Conservation (phyloP, 192 early-diverging fungal genomes). For the Backusella mclennaniae region DNA sequence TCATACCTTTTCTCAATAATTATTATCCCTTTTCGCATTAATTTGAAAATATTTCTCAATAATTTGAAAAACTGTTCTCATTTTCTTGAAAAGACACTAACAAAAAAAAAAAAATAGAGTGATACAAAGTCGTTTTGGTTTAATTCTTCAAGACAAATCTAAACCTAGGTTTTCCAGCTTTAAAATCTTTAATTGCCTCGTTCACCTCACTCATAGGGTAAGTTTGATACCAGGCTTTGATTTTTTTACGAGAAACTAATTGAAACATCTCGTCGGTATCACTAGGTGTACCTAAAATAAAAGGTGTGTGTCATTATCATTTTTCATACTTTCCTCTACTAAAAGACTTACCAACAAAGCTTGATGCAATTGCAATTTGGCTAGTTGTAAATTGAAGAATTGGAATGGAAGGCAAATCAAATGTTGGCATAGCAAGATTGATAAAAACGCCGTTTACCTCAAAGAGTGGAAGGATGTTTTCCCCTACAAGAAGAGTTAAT, state of each 20-base stretch:
- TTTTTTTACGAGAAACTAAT: constrained; percentile 52
- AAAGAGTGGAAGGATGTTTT: neutral
- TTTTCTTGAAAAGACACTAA: too few relatives aligned
- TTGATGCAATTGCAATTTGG: neutral
- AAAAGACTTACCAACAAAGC: neutral
- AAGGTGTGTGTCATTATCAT: neutral
- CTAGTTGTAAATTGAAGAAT: too few relatives aligned
- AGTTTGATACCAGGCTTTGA: constrained; percentile 52
- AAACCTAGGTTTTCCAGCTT: constrained; percentile 42
- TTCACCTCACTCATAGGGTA: constrained; percentile 62
- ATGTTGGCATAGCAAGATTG: neutral
- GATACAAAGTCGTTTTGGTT: neutral
- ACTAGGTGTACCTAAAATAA: constrained; percentile 49
- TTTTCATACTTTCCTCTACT: too few relatives aligned
- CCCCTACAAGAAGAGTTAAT: neutral
- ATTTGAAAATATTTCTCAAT: too few relatives aligned
- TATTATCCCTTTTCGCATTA: too few relatives aligned
- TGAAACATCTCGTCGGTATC: constrained; percentile 58
- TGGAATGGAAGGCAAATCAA: too few relatives aligned
- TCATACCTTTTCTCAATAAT: too few relatives aligned
- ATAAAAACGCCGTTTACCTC: neutral
- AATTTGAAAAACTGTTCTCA: too few relatives aligned
- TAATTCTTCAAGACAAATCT: constrained; percentile 70
- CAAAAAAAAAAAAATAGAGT: too few relatives aligned
- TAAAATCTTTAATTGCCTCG: constrained; percentile 51